phyloP scores from a whole-genome alignment of 352 stramenopile species.

The Albugo candida region DNA sequence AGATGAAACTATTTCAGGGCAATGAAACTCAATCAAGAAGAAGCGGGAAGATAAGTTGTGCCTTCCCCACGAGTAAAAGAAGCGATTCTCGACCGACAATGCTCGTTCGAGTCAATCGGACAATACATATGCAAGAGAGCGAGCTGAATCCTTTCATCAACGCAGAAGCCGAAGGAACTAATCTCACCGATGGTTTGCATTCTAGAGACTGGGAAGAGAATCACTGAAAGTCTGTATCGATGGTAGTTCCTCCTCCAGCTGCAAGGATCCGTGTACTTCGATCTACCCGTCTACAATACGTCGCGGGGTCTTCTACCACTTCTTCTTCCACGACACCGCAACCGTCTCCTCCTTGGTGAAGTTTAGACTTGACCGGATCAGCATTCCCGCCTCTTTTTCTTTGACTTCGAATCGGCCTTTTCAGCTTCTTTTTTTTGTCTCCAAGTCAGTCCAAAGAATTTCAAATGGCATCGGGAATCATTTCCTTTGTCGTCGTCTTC shows the following conservation, averaged over 20 bases:
- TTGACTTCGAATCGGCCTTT: constrained; percentile 95
- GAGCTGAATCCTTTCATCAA: constrained; percentile 37
- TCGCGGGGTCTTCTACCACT: constrained; percentile 78
- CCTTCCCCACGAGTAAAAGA: neutral
- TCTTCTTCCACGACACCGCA: constrained; percentile 44
- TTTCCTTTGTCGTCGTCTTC: constrained; percentile 86
- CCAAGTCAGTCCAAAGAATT: constrained; percentile 99
- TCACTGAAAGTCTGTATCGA: constrained; percentile 21
- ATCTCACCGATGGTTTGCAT: constrained; percentile 16
- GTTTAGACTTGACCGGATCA: constrained; percentile 97
- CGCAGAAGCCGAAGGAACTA: constrained; percentile 26
- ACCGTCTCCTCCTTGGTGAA: constrained; percentile 82
- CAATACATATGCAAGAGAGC: constrained; percentile 32
- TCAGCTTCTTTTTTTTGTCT: constrained; percentile 95
- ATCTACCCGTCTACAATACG: constrained; percentile 75
- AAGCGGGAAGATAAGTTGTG: neutral
- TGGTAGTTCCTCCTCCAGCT: too few species aligned
- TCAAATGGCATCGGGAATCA: constrained; percentile 82
- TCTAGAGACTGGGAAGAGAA: constrained; percentile 36
- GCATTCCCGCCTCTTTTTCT: constrained; percentile 96
- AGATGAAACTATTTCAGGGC: neutral
- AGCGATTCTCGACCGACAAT: neutral
- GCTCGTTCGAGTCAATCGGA: constrained; percentile 28
- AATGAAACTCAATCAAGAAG: neutral
- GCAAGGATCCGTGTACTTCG: too few species aligned